Base-by-base conservation (phyloP, 345 rosid species). In the Salix udensis region DNA sequence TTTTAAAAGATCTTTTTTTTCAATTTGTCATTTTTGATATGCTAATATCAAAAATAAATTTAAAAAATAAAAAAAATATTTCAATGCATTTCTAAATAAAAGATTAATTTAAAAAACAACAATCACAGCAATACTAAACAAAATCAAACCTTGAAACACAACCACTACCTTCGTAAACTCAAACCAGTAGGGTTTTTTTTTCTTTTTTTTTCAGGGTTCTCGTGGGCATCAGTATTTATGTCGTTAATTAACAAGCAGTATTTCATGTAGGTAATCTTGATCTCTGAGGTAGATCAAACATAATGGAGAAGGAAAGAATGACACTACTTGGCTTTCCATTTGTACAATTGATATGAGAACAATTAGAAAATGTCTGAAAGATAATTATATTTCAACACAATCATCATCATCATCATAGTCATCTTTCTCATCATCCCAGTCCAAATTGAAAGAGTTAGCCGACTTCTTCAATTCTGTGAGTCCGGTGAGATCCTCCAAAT, bases 401-500 rank as follows among this genome's bases (percentile, higher is more conserved):
- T 81, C 86, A 55, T 55, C 61, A 30, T 30, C 31, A 18, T 82
- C 86, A 14, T 84, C 81, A 1, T 75, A 82, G 23, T 67, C 86
- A 2, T 79, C 89, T 1, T 69, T 76, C 44, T 88, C 91, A 18
- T 86, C 77, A 42, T 93, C 95, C 97, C 98, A 96, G 64, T 93
- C 92, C 40, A 93, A 71, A 39, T 88, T 68, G 67, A 88, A 91
- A 31, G 92, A 73, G 83, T 77, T 87, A 48, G 95, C 95, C 18
- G 92, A 90, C 79, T 81, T 87, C 90, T 85, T 91, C 76, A 96
- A 84, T 81, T 92, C 97, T 2, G 97, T 96, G 67, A 92, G 88
- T 82, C 99, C 99, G 0, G 98, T 91, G 61, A 96, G 84, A 87
- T 96, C 98, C 74, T 93, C 99, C 73, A 96, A 82, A 82, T 91